Evolutionary conservation across 331 rosid species (phyloP), one percentile per base, ranked within the genome.

Genomic region (Quercus phellos): DNA sequence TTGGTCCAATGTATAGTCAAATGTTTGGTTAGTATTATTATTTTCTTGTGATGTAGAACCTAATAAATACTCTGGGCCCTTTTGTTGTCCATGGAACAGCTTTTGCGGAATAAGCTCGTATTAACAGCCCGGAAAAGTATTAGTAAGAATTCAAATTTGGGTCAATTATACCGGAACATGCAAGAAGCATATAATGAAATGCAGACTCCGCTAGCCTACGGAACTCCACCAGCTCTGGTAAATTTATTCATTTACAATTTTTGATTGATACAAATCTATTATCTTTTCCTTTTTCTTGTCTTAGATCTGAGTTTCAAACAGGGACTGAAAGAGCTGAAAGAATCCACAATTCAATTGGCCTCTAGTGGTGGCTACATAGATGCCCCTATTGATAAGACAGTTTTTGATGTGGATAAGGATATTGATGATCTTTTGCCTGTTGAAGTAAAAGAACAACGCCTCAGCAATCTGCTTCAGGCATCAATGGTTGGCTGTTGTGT

Each of bases 381-480:
- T 22, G 99, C 99, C 51, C 99, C 99, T 7, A 90, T 94, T 77
- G 98, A 94, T 82, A 93, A 90, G 85, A 56, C 91, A 9, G 85
- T 94, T 68, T 94, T 94, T 46, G 98, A 94, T 76, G 96, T 94
- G 81, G 92, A 91, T 68, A 91, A 94, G 84, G 98, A 94, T 67
- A 55, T 94, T 71, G 99, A 94, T 82, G 98, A 92, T 71, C 99
- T 94, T 82, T 85, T 94, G 89, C 99, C 95, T 0, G 84, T 94
- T 55, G 97, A 94, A 90, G 99, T 94, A 63, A 91, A 94, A 85
- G 99, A 94, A 84, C 99, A 92, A 71, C 98, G 99, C 30, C 87
- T 94, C 84, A 94, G 99, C 87, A 92, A 94, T 88, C 82, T 92
- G 66, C 94, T 94, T 61, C 99, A 94, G 85, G 88, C 99, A 78